Evolutionary conservation across 2,329 filamentous ascomycete species (phyloP).

Genomic region (Aureobasidium sp.): DNA sequence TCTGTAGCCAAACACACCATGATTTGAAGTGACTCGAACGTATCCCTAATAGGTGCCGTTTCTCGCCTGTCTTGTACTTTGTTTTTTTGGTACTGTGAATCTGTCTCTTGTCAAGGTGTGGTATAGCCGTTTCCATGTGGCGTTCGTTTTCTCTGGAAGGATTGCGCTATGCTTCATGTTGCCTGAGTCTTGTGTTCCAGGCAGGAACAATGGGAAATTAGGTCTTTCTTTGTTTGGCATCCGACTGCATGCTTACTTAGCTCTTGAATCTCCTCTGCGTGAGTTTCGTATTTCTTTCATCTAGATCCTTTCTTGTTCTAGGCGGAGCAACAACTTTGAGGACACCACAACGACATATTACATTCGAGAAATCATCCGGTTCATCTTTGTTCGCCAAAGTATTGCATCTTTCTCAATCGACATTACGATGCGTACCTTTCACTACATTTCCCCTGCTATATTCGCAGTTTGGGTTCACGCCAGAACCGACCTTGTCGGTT

Average conservation of each 20-base stretch:
- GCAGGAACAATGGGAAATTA: neutral
- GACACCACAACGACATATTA: neutral
- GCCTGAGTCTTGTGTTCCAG: neutral
- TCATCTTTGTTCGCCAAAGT: too few relatives aligned
- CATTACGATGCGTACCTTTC: neutral
- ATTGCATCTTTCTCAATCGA: neutral
- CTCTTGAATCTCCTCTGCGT: neutral
- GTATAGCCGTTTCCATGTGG: neutral
- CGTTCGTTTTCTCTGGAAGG: neutral
- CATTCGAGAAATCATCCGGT: too few relatives aligned
- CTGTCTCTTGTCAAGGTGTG: neutral
- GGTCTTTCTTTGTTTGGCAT: neutral
- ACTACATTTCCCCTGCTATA: neutral
- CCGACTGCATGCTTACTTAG: neutral
- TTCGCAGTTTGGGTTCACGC: conserved; percentile 22
- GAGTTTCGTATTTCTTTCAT: neutral
- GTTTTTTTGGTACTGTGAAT: neutral
- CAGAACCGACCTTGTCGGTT: conserved; percentile 34
- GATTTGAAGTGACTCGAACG: too few relatives aligned
- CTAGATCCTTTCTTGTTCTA: neutral
- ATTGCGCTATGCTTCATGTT: neutral
- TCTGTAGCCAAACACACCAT: neutral
- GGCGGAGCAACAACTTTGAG: neutral
- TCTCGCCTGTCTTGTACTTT: neutral
- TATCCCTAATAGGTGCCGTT: neutral